Evolutionary conservation across 1,284 basidiomycete species (phyloP), one percentile per base, ranked within the genome.

Genomic region (Moesziomyces parantarcticus): DNA sequence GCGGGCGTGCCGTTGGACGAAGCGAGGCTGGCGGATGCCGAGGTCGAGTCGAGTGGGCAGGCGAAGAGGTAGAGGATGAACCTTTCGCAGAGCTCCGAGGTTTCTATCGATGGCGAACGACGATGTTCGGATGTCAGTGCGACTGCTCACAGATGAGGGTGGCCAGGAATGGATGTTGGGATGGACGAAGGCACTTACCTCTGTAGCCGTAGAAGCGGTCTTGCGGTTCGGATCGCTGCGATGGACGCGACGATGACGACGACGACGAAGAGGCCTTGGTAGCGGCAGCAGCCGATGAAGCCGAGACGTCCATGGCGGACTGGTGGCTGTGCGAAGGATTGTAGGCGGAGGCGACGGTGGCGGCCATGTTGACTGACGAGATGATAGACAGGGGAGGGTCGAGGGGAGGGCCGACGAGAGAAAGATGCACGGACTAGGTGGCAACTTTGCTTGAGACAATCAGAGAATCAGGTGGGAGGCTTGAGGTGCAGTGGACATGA

Each of bases 141-240:
- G 13, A 39, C 14, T 21, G 16, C 8, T 41, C 22, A 22, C 7
- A 14, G 11, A 20, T 18, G 1, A 18, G 29, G 25, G 9, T 47
- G 23, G 25, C n/a, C 21, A 29, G 14, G 11, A 46, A 41, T 26
- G 52, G 36, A 23, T 34, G 43, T 50, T 13, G 11, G n/a, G n/a
- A 13, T 13, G 29, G 7, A 32, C 3, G 25, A 13, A 14, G 4
- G 39, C 23, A 64, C 71, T 54, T 29, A 75, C 68, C 65, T 53
- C 76, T 40, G 49, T 75, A 78, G 22, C 79, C 79, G 29, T 80
- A 81, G 73, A 80, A 80, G n/a, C 69, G 76, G 39, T 81, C 78
- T 48, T 64, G 67, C 18, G 71, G 55, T 5, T 65, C 54, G 8
- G 42, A 44, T 41, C 65, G 61, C 9, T 53, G 50, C 8, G 61